Evolutionary conservation across 2,329 filamentous ascomycete species (phyloP).

Genomic region (Orbilia oligospora): DNA sequence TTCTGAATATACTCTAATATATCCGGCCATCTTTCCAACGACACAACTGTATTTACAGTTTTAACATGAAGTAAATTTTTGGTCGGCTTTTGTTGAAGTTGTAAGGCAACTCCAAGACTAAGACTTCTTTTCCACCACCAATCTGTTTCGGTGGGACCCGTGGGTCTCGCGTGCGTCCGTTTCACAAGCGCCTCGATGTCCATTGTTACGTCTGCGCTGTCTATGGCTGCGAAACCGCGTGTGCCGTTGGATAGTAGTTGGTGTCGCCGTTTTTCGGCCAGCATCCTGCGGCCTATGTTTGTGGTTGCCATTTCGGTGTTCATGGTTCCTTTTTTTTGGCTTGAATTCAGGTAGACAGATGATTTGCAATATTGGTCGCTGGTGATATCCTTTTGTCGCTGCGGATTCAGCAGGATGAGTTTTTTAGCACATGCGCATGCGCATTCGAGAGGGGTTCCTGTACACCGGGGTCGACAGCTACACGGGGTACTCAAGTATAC

Average conservation of each 20-base stretch:
- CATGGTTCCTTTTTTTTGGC: slow-evolving; percentile 18
- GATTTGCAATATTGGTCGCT: background rate
- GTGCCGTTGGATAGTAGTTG: slow-evolving; percentile 48
- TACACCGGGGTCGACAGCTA: background rate
- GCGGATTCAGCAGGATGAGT: background rate
- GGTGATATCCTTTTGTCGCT: background rate
- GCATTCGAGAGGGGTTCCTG: background rate
- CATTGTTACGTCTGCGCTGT: slow-evolving; percentile 40
- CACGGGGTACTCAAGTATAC: background rate
- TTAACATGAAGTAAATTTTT: slow-evolving; percentile 52
- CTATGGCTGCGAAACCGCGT: slow-evolving; percentile 55
- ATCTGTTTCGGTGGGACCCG: slow-evolving; percentile 51
- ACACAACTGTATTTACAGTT: slow-evolving; percentile 36
- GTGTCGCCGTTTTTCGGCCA: slow-evolving; percentile 54
- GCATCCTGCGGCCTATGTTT: slow-evolving; percentile 51
- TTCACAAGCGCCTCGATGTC: slow-evolving; percentile 51
- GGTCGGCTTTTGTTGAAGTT: slow-evolving; percentile 31
- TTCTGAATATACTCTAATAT: slow-evolving; percentile 45
- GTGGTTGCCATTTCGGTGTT: slow-evolving; percentile 36
- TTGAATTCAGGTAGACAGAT: background rate
- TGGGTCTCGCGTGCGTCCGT: slow-evolving; percentile 12
- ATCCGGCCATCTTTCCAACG: slow-evolving; percentile 40
- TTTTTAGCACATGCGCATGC: background rate
- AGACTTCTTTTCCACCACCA: slow-evolving; percentile 59
- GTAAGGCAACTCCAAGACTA: background rate